These are phyloP conservation scores for Diaporthe sp. DNA, from an alignment of 2,329 filamentous ascomycete genomes.

Conservation along the genomic window DNA sequence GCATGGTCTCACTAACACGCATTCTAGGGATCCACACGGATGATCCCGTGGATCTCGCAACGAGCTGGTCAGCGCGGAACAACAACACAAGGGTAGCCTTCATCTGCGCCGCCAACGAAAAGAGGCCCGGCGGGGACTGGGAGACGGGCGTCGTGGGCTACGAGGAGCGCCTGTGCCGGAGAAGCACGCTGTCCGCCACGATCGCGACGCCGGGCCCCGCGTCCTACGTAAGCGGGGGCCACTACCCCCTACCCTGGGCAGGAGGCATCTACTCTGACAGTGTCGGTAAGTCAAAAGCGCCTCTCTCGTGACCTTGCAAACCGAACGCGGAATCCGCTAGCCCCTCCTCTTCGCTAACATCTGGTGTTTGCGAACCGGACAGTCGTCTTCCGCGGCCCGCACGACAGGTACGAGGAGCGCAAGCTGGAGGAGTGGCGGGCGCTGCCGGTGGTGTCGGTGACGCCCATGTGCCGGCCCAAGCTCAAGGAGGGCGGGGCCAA, in stretches of 20 bases:
- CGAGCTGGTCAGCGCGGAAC: constrained; percentile 64
- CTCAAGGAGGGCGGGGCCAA: constrained; percentile 75
- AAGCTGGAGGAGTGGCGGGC: constrained; percentile 66
- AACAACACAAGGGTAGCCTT: constrained; percentile 70
- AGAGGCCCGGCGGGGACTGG: constrained; percentile 84
- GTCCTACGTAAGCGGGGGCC: constrained; percentile 56
- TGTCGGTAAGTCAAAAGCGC: constrained; percentile 65
- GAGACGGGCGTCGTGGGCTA: constrained; percentile 73
- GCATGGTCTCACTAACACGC: constrained; percentile 36
- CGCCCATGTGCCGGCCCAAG: constrained; percentile 80
- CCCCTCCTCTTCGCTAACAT: constrained; percentile 2
- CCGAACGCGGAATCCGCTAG: not conserved
- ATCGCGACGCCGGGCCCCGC: constrained; percentile 72
- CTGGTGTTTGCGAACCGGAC: not conserved
- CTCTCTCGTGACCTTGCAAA: not conserved
- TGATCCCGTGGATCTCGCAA: constrained; percentile 72
- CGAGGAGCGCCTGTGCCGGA: constrained; percentile 80
- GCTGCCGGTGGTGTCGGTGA: constrained; percentile 80
- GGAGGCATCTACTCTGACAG: constrained; percentile 79
- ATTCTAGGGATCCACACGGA: constrained; percentile 63
- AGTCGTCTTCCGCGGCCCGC: constrained; percentile 81
- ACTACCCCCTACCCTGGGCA: constrained; percentile 80
- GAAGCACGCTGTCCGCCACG: constrained; percentile 80
- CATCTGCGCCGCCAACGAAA: constrained; percentile 82
- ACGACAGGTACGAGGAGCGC: constrained; percentile 74